phyloP scores from a whole-genome alignment of 805 yeast species.

The Suhomyces xylopsoci region DNA sequence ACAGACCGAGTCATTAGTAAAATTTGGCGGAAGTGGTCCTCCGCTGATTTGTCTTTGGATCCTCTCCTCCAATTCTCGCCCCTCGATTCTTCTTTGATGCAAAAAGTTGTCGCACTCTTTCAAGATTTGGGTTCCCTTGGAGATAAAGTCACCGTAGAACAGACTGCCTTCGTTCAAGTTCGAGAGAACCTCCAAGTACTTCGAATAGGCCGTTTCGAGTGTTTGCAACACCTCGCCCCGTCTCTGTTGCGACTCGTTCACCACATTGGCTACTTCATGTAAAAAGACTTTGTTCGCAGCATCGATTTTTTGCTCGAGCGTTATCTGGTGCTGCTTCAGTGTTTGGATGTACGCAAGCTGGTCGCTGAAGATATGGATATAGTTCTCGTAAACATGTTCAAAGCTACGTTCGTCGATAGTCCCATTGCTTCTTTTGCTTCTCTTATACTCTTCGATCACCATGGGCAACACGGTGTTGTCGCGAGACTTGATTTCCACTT shows the following conservation, averaged over 20 bases:
- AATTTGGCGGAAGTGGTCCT: background rate
- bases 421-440: slow-evolving; percentile 16
- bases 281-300: slow-evolving; percentile 12
- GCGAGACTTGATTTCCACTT: slow-evolving; percentile 43
- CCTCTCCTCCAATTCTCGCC: slow-evolving; percentile 44
- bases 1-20: background rate
- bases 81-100: slow-evolving; percentile 50
- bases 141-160: slow-evolving; percentile 64
- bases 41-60: slow-evolving; percentile 1
- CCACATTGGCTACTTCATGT: slow-evolving; percentile 4
- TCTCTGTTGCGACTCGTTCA: slow-evolving; percentile 22
- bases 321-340: slow-evolving; percentile 27
- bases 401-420: slow-evolving; percentile 27
- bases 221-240: slow-evolving; percentile 51
- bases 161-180: slow-evolving; percentile 66
- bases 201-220: slow-evolving; percentile 48
- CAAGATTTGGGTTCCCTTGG: slow-evolving; percentile 43
- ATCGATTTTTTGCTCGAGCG: slow-evolving; percentile 15
- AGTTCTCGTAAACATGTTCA: slow-evolving; percentile 38
- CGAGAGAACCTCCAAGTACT: slow-evolving; percentile 52
- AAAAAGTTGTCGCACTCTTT: slow-evolving; percentile 52
- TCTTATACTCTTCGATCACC: slow-evolving; percentile 47
- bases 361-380: slow-evolving; percentile 44
- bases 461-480: slow-evolving; percentile 51
- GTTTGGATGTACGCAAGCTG: slow-evolving; percentile 49